Conservation (phyloP, 73 alveolate genomes). For the Stentor coeruleus region DNA sequence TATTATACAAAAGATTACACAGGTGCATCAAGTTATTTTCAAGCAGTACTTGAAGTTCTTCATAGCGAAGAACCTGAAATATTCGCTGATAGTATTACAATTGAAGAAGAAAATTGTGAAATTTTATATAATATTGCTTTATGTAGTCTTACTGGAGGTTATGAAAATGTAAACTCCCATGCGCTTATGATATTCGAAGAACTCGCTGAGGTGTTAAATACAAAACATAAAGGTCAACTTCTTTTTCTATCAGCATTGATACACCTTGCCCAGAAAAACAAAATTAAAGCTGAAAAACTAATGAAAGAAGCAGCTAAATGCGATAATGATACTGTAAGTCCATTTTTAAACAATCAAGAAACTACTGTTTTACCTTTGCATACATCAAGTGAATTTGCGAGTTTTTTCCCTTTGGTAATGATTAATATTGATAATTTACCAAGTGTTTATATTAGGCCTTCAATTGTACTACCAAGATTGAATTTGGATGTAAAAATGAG, state of each 20-base stretch:
- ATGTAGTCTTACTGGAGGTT: not conserved
- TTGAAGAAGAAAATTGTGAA: constrained; percentile 23
- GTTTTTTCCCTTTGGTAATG: not conserved
- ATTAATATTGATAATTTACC: not conserved
- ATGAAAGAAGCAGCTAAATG: constrained; percentile 17
- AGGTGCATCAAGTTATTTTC: not conserved
- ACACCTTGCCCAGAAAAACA: not conserved
- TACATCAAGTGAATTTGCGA: not conserved
- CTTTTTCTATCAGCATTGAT: constrained; percentile 11
- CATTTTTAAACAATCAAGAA: not conserved
- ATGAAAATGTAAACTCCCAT: not conserved
- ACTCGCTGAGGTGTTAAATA: constrained; percentile 17
- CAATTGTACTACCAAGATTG: not conserved
- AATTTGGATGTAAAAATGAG: not conserved
- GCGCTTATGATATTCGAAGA: constrained; percentile 19
- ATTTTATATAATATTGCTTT: constrained; percentile 3
- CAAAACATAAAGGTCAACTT: constrained; percentile 14
- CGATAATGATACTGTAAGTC: not conserved
- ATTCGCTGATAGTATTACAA: not conserved
- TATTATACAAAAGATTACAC: not conserved
- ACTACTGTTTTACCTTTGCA: not conserved
- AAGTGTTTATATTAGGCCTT: not conserved
- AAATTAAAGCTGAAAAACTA: not conserved
- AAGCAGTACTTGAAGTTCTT: constrained; percentile 9
- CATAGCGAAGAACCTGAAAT: constrained; percentile 3